A percentile compares a stretch with the other conserved stretches of the same genome.
These are phyloP conservation scores for Haberlea rhodopensis DNA, from an alignment of 257 asterid species.

Conservation along the genomic window DNA sequence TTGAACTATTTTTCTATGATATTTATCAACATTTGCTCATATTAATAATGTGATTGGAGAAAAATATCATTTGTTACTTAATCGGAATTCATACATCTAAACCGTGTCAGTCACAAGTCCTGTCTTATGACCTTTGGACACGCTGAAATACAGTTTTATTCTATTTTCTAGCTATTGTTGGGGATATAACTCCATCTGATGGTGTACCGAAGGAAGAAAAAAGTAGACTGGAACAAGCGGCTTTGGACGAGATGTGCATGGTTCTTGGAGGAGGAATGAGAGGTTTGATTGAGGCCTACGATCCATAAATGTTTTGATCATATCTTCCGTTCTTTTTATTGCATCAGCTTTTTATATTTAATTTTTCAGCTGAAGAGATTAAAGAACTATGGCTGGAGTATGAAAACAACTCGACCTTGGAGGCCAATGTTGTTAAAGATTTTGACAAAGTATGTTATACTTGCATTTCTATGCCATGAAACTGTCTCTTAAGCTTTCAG, in stretches of 20 bases:
- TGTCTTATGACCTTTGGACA: conserved; percentile 1
- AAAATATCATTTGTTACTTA: not conserved
- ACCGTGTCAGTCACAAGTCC: not conserved
- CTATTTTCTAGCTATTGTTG: conserved; percentile 73
- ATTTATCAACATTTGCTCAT: not conserved
- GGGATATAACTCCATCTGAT: conserved; percentile 97
- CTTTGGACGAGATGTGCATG: conserved; percentile 82
- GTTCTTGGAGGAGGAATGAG: conserved; percentile 96
- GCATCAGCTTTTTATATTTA: conserved; percentile 11
- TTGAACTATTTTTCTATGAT: not conserved
- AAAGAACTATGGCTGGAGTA: conserved; percentile 93
- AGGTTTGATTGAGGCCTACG: conserved; percentile 40
- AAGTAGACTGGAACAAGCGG: conserved; percentile 82
- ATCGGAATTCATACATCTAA: not conserved
- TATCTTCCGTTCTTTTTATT: not conserved
- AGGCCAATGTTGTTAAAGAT: conserved; percentile 96
- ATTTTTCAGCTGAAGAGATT: conserved; percentile 89
- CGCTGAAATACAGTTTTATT: not conserved
- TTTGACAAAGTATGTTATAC: conserved; percentile 71
- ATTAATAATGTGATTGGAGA: too few relatives aligned
- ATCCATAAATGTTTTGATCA: not conserved
- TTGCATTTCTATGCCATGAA: conserved; percentile 5
- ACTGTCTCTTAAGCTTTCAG: not conserved
- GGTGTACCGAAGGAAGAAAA: conserved; percentile 93
- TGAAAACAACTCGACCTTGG: conserved; percentile 80